Evolutionary conservation across 2,329 filamentous ascomycete species (phyloP).

Genomic region (Arthroderma sp.): DNA sequence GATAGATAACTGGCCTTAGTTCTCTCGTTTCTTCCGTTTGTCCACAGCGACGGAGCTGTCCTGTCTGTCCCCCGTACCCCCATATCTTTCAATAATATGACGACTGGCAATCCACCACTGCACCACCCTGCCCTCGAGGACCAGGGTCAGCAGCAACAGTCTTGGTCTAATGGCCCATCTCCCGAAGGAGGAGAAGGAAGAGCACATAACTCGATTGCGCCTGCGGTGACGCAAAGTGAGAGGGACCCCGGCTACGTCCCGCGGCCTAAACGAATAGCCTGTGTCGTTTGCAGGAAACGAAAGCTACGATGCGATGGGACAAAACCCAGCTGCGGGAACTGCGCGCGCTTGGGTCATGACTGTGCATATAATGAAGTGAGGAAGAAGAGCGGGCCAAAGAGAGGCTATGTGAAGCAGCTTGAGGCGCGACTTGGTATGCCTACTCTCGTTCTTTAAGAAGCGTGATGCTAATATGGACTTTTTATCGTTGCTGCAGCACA

Average conservation of each 20-base stretch:
- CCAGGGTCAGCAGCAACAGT: no score
- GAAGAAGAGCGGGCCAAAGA: slow-evolving; percentile 87
- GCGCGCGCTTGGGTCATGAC: slow-evolving; percentile 69
- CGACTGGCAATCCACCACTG: no score
- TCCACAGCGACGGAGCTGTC: no score
- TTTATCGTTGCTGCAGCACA: slow-evolving; percentile 47
- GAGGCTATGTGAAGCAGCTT: slow-evolving; percentile 85
- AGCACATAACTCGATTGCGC: neutral
- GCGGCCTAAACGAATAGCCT: slow-evolving; percentile 85
- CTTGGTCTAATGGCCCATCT: no score
- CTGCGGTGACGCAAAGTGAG: slow-evolving; percentile 9
- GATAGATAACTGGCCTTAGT: no score
- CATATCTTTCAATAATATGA: no score
- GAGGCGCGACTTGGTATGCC: slow-evolving; percentile 79
- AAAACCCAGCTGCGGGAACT: slow-evolving; percentile 77
- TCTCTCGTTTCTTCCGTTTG: no score
- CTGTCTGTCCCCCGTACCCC: no score
- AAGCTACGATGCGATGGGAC: slow-evolving; percentile 83
- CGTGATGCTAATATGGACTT: neutral
- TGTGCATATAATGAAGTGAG: slow-evolving; percentile 87
- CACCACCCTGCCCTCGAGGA: no score
- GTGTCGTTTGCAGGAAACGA: slow-evolving; percentile 82
- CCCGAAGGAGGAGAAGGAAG: neutral
- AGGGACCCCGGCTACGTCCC: slow-evolving; percentile 47
- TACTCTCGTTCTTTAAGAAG: neutral